phyloP scores from a whole-genome alignment of 805 yeast genomes.

The Saccharomycopsis babjevae region DNA sequence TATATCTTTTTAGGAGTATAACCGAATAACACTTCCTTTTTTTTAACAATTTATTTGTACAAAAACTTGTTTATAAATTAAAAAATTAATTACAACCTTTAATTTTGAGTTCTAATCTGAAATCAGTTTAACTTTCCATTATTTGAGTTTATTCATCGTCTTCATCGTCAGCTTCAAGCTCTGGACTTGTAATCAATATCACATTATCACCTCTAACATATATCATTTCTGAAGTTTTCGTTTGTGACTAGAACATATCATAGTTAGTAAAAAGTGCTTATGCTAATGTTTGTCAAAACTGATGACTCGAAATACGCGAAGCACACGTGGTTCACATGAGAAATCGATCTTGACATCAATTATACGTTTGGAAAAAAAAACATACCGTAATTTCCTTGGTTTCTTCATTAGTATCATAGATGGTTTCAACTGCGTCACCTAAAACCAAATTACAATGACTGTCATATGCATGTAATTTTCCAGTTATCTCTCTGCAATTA shows the following conservation, averaged over 20 bases:
- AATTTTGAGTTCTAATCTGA: not conserved
- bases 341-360: not conserved
- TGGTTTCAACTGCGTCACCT: constrained; percentile 83
- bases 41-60: not conserved
- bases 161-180: constrained; percentile 10
- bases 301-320: too few relatives aligned
- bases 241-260: constrained; percentile 25
- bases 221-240: constrained; percentile 71
- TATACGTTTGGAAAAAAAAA: not conserved
- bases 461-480: constrained; percentile 87
- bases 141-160: not conserved
- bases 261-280: not conserved
- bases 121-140: not conserved
- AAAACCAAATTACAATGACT: constrained; percentile 94
- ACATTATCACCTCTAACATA: constrained; percentile 98
- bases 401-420: constrained; percentile 47
- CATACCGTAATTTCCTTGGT: constrained; percentile 28
- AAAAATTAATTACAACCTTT: not conserved
- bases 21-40: too few relatives aligned
- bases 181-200: constrained; percentile 57
- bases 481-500: constrained; percentile 88
- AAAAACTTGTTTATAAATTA: not conserved
- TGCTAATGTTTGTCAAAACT: too few relatives aligned
- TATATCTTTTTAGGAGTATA: too few relatives aligned
- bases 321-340: not conserved